Conservation (phyloP, 352 stramenopile species). For the Nothophytophthora sp. region DNA sequence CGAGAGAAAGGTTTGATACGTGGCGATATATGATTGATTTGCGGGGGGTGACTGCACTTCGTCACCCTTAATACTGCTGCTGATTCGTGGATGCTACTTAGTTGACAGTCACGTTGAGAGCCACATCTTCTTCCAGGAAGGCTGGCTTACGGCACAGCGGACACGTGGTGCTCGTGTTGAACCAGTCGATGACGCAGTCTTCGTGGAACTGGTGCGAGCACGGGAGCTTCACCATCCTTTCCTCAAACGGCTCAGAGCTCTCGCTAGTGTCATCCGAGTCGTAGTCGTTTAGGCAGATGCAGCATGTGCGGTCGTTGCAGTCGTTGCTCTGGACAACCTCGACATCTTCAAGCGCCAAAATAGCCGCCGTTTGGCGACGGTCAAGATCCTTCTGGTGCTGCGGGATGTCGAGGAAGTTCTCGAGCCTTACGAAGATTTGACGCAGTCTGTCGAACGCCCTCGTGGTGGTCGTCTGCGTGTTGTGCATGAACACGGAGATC, state of each 20-base stretch:
- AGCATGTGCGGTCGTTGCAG: constrained; percentile 39
- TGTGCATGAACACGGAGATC: constrained; percentile 54
- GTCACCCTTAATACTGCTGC: too few species aligned
- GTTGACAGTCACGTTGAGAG: constrained; percentile 40
- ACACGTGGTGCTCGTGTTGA: constrained; percentile 69
- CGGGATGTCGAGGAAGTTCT: constrained; percentile 56
- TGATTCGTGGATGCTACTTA: too few species aligned
- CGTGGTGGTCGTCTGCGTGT: constrained; percentile 24
- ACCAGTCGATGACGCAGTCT: constrained; percentile 80
- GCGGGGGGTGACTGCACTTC: too few species aligned
- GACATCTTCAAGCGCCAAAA: constrained; percentile 59
- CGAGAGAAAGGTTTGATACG: too few species aligned
- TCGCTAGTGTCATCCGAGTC: constrained; percentile 33
- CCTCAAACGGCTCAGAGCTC: constrained; percentile 5
- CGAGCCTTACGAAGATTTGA: constrained; percentile 38
- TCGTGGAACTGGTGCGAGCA: constrained; percentile 77
- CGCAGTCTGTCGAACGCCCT: constrained; percentile 19
- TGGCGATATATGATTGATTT: too few species aligned
- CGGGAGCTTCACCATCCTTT: constrained; percentile 58
- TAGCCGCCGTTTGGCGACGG: constrained; percentile 40
- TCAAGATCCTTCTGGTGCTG: constrained; percentile 54
- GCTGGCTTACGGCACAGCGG: constrained; percentile 57
- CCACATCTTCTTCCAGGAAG: constrained; percentile 34
- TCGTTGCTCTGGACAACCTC: constrained; percentile 11
- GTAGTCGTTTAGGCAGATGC: constrained; percentile 53